Evolutionary conservation across 2,329 filamentous ascomycete genomes (phyloP), one percentile per base, ranked within the genome.

Genomic region (Trichoderma pleuroti): DNA sequence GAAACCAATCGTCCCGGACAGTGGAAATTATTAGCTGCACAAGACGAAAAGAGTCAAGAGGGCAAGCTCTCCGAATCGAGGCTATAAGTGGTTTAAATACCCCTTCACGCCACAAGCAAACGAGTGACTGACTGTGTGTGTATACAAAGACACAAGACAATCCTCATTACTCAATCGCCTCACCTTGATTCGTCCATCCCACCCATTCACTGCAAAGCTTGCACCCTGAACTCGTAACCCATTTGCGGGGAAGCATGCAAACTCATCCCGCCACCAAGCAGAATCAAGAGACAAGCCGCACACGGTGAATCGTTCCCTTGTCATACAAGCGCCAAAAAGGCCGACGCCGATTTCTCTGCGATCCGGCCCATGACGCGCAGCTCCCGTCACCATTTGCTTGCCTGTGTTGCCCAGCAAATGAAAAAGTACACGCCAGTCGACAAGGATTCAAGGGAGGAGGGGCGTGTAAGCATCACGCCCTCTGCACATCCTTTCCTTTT

Each of bases 331-430:
- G 32, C 39, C n/a, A 21, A 42, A 56, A 42, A 39, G 39, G 34
- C 42, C 42, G 34, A 64, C 18, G 59, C 59, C 62, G 24, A 52
- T 52, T 52, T 49, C 42, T 26, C 21, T 10, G 24, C 62, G 30
- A 54, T 30, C 49, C 52, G 24, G 52, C 34, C 32, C 49, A 66
- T 66, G 63, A 66, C 63, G 63, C 63, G 63, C 63, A 57, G 63
- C 63, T 46, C 63, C 63, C 63, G 63, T 66, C 63, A 66, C 63
- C 49, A 39, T 66, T 66, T 66, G 26, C n/a, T 21, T 30, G 34
- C 28, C 28, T 30, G 11, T 57, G 46, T 42, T n/a, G 16, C 46
- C 21, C 46, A 52, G 21, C n/a, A 21, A 52, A 52, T 52, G 21
- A 52, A 52, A 52, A 21, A 24, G 46, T 24, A 52, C 46, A 24